Percentiles rank a stretch among this genome's conserved stretches.
Evolutionary conservation across 2,329 filamentous ascomycete genomes (phyloP).

Genomic region (Fusarium sublunatum): DNA sequence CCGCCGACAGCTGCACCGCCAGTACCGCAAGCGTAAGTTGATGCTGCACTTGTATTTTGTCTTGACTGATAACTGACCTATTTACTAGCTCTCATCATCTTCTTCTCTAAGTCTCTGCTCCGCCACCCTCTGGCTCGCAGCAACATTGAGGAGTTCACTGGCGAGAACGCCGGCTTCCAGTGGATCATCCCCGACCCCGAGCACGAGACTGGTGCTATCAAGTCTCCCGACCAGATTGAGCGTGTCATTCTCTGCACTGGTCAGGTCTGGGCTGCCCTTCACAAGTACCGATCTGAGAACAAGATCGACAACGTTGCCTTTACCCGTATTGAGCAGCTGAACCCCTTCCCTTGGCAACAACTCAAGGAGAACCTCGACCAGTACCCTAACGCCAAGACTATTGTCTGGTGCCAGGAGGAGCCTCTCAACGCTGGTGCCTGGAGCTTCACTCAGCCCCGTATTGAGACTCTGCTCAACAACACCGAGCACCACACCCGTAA

Average conservation of each 20-base stretch:
- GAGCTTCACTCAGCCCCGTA: constrained; percentile 96
- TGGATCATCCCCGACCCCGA: constrained; percentile 95
- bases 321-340: constrained; percentile 95
- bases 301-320: constrained; percentile 91
- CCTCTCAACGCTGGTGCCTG: constrained; percentile 96
- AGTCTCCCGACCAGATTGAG: constrained; percentile 85
- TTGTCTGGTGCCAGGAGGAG: constrained; percentile 98
- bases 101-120: constrained; percentile 98
- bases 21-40: constrained; percentile 96
- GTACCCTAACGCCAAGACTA: constrained; percentile 97
- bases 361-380: constrained; percentile 95
- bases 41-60: not conserved
- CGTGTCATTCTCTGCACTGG: constrained; percentile 94
- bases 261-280: constrained; percentile 90
- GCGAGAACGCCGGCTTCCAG: constrained; percentile 86
- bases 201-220: constrained; percentile 80
- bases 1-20: constrained; percentile 96
- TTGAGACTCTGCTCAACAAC: constrained; percentile 95
- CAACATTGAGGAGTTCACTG: constrained; percentile 88
- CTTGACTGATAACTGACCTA: constrained; percentile 31
- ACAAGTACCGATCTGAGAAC: constrained; percentile 90
- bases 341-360: constrained; percentile 98
- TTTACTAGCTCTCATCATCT: constrained; percentile 79
- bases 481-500: constrained; percentile 93
- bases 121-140: constrained; percentile 94